Conservation (phyloP, 2,329 filamentous ascomycete species). For the Exophiala bonariae region DNA sequence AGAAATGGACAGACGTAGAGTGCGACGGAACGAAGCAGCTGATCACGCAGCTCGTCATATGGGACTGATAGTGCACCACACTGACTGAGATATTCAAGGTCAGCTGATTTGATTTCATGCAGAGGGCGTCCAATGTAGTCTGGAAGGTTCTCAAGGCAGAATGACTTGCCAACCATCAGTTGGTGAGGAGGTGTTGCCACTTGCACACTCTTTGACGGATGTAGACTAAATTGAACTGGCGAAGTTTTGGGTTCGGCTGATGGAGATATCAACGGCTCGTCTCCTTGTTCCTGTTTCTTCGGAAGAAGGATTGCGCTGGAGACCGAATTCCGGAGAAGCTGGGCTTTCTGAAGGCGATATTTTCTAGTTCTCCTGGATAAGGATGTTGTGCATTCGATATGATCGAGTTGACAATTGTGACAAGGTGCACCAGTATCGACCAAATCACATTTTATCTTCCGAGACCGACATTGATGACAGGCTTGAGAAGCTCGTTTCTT, state of each 20-base stretch:
- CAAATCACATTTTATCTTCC: constrained; percentile 38
- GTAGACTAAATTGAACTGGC: not conserved
- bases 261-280: not conserved
- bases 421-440: constrained; percentile 20
- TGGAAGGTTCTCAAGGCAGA: constrained; percentile 1
- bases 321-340: constrained; percentile 9
- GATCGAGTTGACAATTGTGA: constrained; percentile 18
- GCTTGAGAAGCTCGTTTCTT: constrained; percentile 28
- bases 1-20: constrained; percentile 93
- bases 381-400: constrained; percentile 17
- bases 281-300: constrained; percentile 7
- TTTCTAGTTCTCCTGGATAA: constrained; percentile 21
- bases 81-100: constrained; percentile 3
- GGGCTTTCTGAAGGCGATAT: constrained; percentile 23
- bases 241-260: not conserved
- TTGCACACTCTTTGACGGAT: not conserved
- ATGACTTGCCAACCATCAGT: not conserved
- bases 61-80: constrained; percentile 75
- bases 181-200: not conserved
- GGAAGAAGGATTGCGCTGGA: constrained; percentile 13
- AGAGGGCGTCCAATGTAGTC: not conserved
- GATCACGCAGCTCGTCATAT: constrained; percentile 67
- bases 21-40: constrained; percentile 75
- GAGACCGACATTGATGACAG: constrained; percentile 37
- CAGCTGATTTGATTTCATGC: constrained; percentile 1